phyloP scores from a whole-genome alignment of 495 filamentous ascomycete species.

The Talaromyces ruber region DNA sequence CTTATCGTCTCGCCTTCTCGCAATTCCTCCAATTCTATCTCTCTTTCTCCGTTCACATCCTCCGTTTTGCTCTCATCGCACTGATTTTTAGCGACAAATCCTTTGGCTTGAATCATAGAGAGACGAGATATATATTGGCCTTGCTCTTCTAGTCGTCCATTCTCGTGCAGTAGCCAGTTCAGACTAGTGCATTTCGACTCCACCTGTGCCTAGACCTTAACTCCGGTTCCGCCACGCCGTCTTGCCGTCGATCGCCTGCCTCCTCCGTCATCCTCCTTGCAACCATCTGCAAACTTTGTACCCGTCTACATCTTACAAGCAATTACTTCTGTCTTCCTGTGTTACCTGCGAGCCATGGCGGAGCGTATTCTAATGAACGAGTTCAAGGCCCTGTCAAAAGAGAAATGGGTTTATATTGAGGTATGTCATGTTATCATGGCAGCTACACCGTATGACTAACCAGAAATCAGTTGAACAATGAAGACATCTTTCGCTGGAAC shows the following conservation, averaged over 20 bases:
- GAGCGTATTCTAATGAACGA: slow-evolving; percentile 85
- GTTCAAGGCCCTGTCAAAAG: slow-evolving; percentile 70
- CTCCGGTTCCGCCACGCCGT: not conserved
- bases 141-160: not conserved
- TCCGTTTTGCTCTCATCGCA: not conserved
- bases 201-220: not conserved
- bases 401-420: slow-evolving; percentile 90
- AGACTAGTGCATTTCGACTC: not conserved
- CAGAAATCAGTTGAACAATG: slow-evolving; percentile 50
- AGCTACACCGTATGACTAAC: not conserved
- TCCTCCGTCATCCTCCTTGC: not conserved
- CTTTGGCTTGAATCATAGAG: not conserved
- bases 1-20: not conserved
- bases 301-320: not conserved
- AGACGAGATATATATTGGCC: not conserved
- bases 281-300: not conserved
- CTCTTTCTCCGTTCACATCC: not conserved
- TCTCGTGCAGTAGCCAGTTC: not conserved
- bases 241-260: not conserved
- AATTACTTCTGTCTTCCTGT: not conserved
- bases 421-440: slow-evolving; percentile 31
- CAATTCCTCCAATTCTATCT: not conserved
- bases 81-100: not conserved
- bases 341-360: slow-evolving; percentile 17
- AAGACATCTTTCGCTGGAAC: slow-evolving; percentile 77